Evolutionary conservation across 257 asterid species (phyloP).

Genomic region (Dorcoceras hygrometricum): DNA sequence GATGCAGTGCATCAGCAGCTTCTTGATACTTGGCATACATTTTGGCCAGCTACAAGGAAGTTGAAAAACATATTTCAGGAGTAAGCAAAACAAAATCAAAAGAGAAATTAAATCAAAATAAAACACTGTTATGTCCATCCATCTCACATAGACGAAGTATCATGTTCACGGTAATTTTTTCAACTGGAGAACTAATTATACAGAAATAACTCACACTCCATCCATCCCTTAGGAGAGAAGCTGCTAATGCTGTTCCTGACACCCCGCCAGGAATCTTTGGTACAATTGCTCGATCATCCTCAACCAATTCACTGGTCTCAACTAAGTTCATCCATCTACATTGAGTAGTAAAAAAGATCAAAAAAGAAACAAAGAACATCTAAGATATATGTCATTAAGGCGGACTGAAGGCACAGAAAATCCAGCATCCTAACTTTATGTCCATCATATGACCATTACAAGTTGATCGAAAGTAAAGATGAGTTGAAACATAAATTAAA

Average conservation of each 20-base stretch:
- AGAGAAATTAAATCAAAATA: neutral
- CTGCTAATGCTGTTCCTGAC: slow-evolving; percentile 95
- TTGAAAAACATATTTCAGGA: slow-evolving; percentile 1
- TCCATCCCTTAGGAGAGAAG: slow-evolving; percentile 95
- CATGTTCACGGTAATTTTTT: neutral
- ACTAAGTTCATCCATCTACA: slow-evolving; percentile 39
- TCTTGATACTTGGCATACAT: slow-evolving; percentile 87
- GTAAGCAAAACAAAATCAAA: slow-evolving; percentile 2
- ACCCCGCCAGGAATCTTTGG: slow-evolving; percentile 76
- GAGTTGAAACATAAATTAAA: too few relatives aligned
- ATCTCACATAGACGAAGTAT: neutral
- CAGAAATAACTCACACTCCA: slow-evolving; percentile 71
- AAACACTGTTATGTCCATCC: slow-evolving; percentile 8
- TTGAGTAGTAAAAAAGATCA: neutral
- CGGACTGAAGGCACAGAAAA: neutral
- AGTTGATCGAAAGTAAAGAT: neutral
- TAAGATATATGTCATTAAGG: too few relatives aligned
- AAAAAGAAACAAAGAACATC: neutral
- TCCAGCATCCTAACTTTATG: neutral
- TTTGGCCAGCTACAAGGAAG: slow-evolving; percentile 59
- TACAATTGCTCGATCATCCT: slow-evolving; percentile 60
- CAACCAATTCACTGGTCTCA: slow-evolving; percentile 38
- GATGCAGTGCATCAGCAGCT: slow-evolving; percentile 85
- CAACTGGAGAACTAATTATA: slow-evolving; percentile 1
- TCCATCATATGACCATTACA: neutral